Conservation (phyloP, 495 filamentous ascomycete species). For the Pyrenopolyporus hunteri region DNA sequence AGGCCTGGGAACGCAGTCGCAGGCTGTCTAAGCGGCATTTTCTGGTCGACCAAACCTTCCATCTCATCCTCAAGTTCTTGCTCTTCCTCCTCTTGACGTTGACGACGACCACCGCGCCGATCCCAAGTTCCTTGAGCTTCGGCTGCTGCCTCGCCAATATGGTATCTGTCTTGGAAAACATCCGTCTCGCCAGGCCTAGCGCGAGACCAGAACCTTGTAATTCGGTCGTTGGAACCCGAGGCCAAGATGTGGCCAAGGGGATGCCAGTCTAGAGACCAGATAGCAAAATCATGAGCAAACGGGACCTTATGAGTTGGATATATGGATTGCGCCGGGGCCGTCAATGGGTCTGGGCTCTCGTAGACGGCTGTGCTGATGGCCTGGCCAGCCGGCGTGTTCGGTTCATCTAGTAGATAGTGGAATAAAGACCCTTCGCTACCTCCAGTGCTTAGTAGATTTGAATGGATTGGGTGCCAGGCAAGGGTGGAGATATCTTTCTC, state of each 20-base stretch:
- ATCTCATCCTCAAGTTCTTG: constrained; percentile 91
- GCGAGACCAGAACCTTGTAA: constrained; percentile 95
- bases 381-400: constrained; percentile 75
- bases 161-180: constrained; percentile 86
- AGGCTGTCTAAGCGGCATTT: constrained; percentile 67
- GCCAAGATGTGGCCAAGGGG: constrained; percentile 93
- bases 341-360: constrained; percentile 77
- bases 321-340: constrained; percentile 81
- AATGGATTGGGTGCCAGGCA: constrained; percentile 92
- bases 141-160: constrained; percentile 91
- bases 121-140: constrained; percentile 93
- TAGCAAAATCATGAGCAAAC: constrained; percentile 89
- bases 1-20: constrained; percentile 48
- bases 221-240: constrained; percentile 98
- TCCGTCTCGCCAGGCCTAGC: constrained; percentile 83
- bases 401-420: constrained; percentile 93
- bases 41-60: constrained; percentile 93
- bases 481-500: constrained; percentile 95
- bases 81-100: constrained; percentile 89
- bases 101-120: constrained; percentile 74
- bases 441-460: constrained; percentile 86
- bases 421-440: constrained; percentile 86
- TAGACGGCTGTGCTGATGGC: constrained; percentile 75
- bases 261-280: constrained; percentile 98
- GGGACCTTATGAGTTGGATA: constrained; percentile 84